These are phyloP conservation scores for Paramecium sexaurelia DNA, from an alignment of 73 alveolate genomes.

Conservation along the genomic window DNA sequence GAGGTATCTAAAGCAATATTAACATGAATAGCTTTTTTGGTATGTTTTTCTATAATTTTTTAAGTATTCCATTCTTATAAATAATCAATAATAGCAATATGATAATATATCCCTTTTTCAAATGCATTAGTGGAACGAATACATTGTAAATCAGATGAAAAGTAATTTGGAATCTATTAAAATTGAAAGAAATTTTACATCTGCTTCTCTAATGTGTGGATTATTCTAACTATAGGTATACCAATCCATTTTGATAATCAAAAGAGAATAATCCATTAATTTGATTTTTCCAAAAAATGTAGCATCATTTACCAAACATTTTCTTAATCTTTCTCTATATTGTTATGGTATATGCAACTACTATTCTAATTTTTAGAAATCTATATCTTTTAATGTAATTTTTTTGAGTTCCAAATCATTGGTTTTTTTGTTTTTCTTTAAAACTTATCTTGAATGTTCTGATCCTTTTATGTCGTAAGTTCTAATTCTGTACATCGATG, in stretches of 20 bases:
- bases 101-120: not conserved
- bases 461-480: slow-evolving; percentile 53
- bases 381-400: slow-evolving; percentile 47
- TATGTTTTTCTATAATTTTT: not conserved
- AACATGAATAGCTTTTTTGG: not conserved
- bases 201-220: not conserved
- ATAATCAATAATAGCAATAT: not conserved
- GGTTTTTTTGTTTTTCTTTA: not conserved
- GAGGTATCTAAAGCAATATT: slow-evolving; percentile 3
- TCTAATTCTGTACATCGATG: not conserved
- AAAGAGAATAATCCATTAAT: not conserved
- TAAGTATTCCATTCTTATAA: not conserved
- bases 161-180: not conserved
- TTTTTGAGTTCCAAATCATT: not conserved
- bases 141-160: not conserved
- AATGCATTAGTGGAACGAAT: not conserved
- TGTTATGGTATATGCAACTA: not conserved
- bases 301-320: not conserved
- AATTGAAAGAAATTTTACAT: not conserved
- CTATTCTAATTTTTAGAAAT: not conserved
- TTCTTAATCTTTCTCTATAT: not conserved
- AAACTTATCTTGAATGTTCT: not conserved
- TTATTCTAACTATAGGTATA: not conserved
- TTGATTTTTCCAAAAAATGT: not conserved
- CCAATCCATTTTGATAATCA: slow-evolving; percentile 44